phyloP scores from a whole-genome alignment of 371 early-diverging fungal genomes.

The Mucor indicus region DNA sequence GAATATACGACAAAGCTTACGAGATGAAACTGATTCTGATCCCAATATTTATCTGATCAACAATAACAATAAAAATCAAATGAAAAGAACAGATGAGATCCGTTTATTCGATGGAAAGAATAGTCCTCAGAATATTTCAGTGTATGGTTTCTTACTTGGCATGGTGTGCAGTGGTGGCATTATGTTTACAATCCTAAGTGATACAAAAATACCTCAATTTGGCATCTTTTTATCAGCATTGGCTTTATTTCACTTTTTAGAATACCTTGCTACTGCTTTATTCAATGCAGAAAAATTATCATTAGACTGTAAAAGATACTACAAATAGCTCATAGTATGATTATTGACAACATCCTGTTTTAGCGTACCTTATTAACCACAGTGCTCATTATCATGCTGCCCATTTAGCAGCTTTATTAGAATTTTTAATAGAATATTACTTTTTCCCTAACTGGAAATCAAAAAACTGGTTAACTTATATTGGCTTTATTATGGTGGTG shows the following conservation, averaged over 20 bases:
- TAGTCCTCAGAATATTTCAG: constrained; percentile 71
- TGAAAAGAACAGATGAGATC: constrained; percentile 18
- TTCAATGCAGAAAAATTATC: constrained; percentile 60
- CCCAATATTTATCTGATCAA: constrained; percentile 8
- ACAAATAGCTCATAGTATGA: neutral
- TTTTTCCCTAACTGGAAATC: constrained; percentile 63
- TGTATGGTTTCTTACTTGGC: constrained; percentile 66
- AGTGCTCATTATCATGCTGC: constrained; percentile 73
- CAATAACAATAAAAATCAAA: neutral
- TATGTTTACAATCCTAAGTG: constrained; percentile 27
- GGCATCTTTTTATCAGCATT: constrained; percentile 65
- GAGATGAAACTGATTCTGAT: constrained; percentile 12
- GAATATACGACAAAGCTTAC: constrained; percentile 5
- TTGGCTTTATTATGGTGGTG: constrained; percentile 58
- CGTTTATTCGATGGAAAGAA: constrained; percentile 66
- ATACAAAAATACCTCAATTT: constrained; percentile 44
- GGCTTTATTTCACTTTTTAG: constrained; percentile 71
- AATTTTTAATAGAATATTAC: constrained; percentile 66
- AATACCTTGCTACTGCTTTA: constrained; percentile 78
- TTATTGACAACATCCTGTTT: neutral
- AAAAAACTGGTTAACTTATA: constrained; percentile 49
- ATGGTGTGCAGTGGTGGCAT: constrained; percentile 57
- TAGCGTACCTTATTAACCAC: constrained; percentile 80
- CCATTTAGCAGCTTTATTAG: constrained; percentile 61
- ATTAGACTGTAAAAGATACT: constrained; percentile 58